Percentiles rank a stretch among this genome's conserved stretches.
These are phyloP conservation scores for Gossypium gossypioides DNA, from an alignment of 441 rosid genomes.

Conservation along the genomic window DNA sequence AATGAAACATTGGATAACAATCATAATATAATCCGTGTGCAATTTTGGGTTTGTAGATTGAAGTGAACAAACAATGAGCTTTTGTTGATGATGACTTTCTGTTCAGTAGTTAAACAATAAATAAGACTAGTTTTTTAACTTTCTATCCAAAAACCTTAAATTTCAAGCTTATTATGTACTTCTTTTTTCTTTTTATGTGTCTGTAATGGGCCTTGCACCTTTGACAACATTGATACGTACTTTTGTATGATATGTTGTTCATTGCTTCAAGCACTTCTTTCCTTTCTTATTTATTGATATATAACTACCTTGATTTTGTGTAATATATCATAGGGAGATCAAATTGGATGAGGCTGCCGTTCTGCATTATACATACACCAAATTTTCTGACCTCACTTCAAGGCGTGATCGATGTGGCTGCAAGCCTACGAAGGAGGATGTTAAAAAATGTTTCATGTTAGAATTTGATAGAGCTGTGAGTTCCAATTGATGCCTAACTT, in stretches of 20 bases:
- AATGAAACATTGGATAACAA: too few species aligned
- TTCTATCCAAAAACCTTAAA: not conserved
- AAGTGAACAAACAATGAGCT: too few species aligned
- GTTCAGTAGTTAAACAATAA: too few species aligned
- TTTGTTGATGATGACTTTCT: too few species aligned
- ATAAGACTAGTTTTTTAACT: too few species aligned
- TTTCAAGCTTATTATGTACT: not conserved
- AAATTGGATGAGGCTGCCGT: slow-evolving; percentile 82
- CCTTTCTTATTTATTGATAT: slow-evolving; percentile 2
- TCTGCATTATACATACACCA: slow-evolving; percentile 75
- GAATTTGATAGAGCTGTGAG: slow-evolving; percentile 86
- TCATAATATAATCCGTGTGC: too few species aligned
- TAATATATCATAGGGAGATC: slow-evolving; percentile 39
- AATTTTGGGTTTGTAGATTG: too few species aligned
- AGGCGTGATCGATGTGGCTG: slow-evolving; percentile 97
- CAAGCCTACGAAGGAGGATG: slow-evolving; percentile 84
- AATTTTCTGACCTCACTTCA: slow-evolving; percentile 85
- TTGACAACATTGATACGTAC: not conserved
- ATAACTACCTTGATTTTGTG: not conserved
- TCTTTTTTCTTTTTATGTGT: not conserved
- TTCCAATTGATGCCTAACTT: slow-evolving; percentile 10
- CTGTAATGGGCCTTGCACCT: not conserved
- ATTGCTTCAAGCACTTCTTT: not conserved
- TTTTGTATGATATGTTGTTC: not conserved
- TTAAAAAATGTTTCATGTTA: slow-evolving; percentile 88